Evolutionary conservation across 768 basidiomycete species (phyloP).

Genomic region (Leccinellum luteum): DNA sequence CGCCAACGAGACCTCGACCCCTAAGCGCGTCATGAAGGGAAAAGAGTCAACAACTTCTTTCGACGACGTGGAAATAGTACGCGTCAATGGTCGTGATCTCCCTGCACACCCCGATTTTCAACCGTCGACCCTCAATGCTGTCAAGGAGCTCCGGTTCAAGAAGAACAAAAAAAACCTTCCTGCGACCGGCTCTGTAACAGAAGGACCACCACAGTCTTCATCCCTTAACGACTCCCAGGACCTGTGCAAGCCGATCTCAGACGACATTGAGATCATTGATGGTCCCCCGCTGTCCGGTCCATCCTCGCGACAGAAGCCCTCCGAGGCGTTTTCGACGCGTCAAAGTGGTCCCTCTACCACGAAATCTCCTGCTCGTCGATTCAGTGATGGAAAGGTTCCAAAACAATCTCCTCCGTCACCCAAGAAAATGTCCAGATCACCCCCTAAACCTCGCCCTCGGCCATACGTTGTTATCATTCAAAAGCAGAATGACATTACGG

Average conservation of each 20-base stretch:
- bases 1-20: slow-evolving; percentile 6
- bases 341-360: not conserved
- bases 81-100: slow-evolving; percentile 14
- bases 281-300: not conserved
- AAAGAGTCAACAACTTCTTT: not conserved
- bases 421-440: not conserved
- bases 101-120: slow-evolving; percentile 24
- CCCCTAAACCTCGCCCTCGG: slow-evolving; percentile 11
- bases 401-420: not conserved
- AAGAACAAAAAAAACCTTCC: slow-evolving; percentile 24
- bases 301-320: not conserved
- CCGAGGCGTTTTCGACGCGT: slow-evolving; percentile 3
- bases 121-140: slow-evolving; percentile 4
- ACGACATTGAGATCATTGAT: slow-evolving; percentile 10
- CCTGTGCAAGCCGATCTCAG: slow-evolving; percentile 17
- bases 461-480: slow-evolving; percentile 9
- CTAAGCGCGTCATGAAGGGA: slow-evolving; percentile 14
- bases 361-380: not conserved
- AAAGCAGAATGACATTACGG: slow-evolving; percentile 9
- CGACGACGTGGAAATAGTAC: slow-evolving; percentile 9
- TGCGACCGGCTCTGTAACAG: not conserved
- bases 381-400: not conserved
- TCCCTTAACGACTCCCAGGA: slow-evolving; percentile 26
- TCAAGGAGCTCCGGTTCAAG: slow-evolving; percentile 34
- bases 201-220: slow-evolving; percentile 19